phyloP scores from a whole-genome alignment of 2,329 filamentous ascomycete genomes.

The Paraphoma sp. region DNA sequence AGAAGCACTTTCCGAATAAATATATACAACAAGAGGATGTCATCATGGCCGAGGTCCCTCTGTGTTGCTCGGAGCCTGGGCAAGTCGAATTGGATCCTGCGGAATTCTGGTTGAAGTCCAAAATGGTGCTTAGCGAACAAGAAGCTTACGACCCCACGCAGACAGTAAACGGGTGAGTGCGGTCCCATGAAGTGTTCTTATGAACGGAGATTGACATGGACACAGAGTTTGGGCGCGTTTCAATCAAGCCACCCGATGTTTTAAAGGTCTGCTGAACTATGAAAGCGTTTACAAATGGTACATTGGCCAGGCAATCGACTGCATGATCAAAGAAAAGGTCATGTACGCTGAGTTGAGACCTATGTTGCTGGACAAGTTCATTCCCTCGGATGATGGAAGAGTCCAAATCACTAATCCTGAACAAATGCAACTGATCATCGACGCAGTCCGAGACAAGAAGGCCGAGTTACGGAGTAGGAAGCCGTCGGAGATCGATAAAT shows the following conservation, averaged over 20 bases:
- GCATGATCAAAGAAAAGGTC: slow-evolving; percentile 69
- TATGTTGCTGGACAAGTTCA: slow-evolving; percentile 71
- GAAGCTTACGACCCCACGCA: slow-evolving; percentile 63
- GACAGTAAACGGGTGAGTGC: slow-evolving; percentile 61
- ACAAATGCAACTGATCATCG: slow-evolving; percentile 59
- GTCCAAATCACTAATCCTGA: slow-evolving; percentile 60
- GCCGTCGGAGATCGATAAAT: slow-evolving; percentile 50
- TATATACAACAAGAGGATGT: slow-evolving; percentile 14
- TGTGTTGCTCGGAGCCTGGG: slow-evolving; percentile 22
- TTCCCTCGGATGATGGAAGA: slow-evolving; percentile 65
- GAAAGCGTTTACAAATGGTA: slow-evolving; percentile 68
- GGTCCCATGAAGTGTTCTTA: background rate
- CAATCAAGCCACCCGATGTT: slow-evolving; percentile 72
- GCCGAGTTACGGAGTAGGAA: slow-evolving; percentile 41
- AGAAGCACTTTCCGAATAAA: slow-evolving; percentile 30
- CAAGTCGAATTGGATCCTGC: slow-evolving; percentile 22
- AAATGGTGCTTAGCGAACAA: slow-evolving; percentile 67
- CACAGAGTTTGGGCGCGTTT: slow-evolving; percentile 64
- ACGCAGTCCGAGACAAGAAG: slow-evolving; percentile 60
- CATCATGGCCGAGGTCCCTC: slow-evolving; percentile 6
- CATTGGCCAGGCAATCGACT: slow-evolving; percentile 64
- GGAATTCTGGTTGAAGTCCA: slow-evolving; percentile 65
- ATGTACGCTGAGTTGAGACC: slow-evolving; percentile 75
- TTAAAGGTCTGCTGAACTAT: slow-evolving; percentile 76
- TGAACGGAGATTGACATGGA: background rate